Evolutionary conservation across 768 basidiomycete genomes (phyloP), one percentile per base, ranked within the genome.

Genomic region (Agrocybe pediades): DNA sequence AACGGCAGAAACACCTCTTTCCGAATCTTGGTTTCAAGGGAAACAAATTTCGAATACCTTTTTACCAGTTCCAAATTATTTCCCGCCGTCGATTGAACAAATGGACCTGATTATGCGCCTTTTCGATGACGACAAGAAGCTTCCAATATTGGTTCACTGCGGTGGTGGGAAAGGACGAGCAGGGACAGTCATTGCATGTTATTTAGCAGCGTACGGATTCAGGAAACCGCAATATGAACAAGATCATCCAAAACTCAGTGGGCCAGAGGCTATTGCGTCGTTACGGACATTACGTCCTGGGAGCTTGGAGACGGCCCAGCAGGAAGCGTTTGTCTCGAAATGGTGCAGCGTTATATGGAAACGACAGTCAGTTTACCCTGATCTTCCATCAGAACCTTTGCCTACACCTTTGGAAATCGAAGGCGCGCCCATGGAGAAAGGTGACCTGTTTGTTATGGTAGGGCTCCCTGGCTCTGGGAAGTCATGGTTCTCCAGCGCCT

Each of bases 391-490:
- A 1, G 83, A 85, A 64, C 81, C 82, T 0, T 66, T 69, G 0
- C 77, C 82, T 1, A 79, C 77, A 53, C 59, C 75, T 11, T 57
- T 80, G 51, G 74, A 75, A 44, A 65, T 81, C 24, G 74, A 77
- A 56, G 81, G 81, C 1, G 58, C 56, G 1, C 60, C 78, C 4
- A 17, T 45, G 1, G 65, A 60, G 6, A 57, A 64, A 11, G 65
- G 56, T 30, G 78, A 84, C 51, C 64, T 86, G 6, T 70, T 83
- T 60, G 51, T 86, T 11, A 67, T 85, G n/a, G 81, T 85, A 6
- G 84, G 85, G 7, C 74, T 85, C 2, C 83, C 84, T 2, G 85
- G 84, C 2, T 80, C 83, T 0, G 84, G 84, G 20, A 86, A 86
- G 63, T 79, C 82, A 0, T 81, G 77, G 75, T 74, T 85, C 49